Conservation (phyloP, 306 rosid genomes). For the Myrica gale region DNA sequence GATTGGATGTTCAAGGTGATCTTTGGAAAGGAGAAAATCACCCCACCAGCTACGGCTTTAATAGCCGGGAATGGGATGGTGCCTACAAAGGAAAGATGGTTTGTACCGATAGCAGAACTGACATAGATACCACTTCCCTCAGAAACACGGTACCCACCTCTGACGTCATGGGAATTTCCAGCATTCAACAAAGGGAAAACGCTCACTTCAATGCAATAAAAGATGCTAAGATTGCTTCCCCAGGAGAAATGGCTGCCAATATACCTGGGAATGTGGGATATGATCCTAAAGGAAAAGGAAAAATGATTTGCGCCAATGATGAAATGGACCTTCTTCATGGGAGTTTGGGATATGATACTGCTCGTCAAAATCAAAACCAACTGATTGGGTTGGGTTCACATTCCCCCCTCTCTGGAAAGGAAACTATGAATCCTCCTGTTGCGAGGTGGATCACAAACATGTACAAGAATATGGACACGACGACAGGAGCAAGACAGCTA, state of each 20-base stretch:
- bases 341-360: background rate
- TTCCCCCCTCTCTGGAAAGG: slow-evolving; percentile 13
- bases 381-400: slow-evolving; percentile 22
- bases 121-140: background rate
- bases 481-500: slow-evolving; percentile 7
- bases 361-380: background rate
- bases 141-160: background rate
- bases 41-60: background rate
- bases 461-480: slow-evolving; percentile 28
- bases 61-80: slow-evolving; percentile 2
- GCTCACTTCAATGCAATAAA: background rate
- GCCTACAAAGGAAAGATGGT: slow-evolving; percentile 15
- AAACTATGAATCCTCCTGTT: slow-evolving; percentile 10
- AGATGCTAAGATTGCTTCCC: background rate
- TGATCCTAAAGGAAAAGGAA: background rate
- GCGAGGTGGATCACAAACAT: slow-evolving; percentile 1
- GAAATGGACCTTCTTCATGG: background rate
- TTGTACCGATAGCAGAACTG: background rate
- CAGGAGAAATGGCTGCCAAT: background rate
- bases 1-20: background rate
- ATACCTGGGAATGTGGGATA: too few species aligned
- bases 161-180: background rate
- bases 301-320: background rate
- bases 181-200: background rate
- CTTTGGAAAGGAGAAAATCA: slow-evolving; percentile 13